phyloP scores from a whole-genome alignment of 495 filamentous ascomycete species.

The Penicillium pancosmium region DNA sequence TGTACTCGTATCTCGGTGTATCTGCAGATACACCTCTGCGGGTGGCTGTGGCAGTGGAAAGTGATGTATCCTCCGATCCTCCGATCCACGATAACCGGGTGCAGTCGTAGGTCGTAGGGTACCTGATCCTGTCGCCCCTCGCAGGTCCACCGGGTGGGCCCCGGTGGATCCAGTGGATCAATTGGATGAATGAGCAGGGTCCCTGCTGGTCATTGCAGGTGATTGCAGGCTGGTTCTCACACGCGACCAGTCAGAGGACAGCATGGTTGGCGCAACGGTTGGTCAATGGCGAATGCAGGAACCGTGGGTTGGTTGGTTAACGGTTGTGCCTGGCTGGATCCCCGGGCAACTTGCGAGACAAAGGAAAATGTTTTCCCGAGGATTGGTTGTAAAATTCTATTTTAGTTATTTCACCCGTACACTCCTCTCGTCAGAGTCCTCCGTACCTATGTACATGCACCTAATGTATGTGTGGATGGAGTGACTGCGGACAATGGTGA shows the following conservation, averaged over 20 bases:
- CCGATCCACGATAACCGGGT: background rate
- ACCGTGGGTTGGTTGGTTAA: background rate
- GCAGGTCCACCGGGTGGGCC: background rate
- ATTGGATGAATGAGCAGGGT: background rate
- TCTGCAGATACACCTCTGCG: too few relatives aligned
- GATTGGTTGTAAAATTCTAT: background rate
- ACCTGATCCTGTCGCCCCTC: background rate
- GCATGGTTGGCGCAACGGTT: background rate
- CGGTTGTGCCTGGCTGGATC: background rate
- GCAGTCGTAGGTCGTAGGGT: too few relatives aligned
- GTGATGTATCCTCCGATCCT: background rate
- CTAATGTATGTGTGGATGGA: background rate
- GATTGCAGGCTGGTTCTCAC: background rate
- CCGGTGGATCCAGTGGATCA: background rate
- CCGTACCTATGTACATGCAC: too few relatives aligned
- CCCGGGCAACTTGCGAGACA: slow-evolving; percentile 1
- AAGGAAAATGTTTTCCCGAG: background rate
- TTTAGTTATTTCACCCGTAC: background rate
- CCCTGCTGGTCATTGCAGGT: background rate
- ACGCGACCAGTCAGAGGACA: background rate
- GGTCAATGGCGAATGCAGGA: background rate
- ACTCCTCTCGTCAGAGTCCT: too few relatives aligned
- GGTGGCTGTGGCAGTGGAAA: too few relatives aligned
- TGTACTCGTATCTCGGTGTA: too few relatives aligned
- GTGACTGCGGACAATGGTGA: slow-evolving; percentile 20